Evolutionary conservation across 2,329 filamentous ascomycete species (phyloP).

Genomic region (Cladorrhinum sp.): DNA sequence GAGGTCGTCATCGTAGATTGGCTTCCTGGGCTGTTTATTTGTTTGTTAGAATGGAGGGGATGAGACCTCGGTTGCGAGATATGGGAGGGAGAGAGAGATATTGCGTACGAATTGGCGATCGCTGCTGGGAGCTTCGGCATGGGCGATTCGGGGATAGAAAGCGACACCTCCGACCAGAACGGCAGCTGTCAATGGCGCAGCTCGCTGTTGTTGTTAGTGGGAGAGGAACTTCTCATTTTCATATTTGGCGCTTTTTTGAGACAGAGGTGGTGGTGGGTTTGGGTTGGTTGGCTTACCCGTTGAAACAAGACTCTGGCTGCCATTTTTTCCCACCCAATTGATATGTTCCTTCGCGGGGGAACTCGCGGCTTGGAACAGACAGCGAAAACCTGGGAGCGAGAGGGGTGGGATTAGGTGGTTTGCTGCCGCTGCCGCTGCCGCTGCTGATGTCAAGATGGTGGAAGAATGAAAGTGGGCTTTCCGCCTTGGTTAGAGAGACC

Average conservation of each 20-base stretch:
- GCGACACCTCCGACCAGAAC: conserved; percentile 48
- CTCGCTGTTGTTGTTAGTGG: conserved; percentile 40
- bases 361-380: conserved; percentile 14
- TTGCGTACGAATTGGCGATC: conserved; percentile 26
- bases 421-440: neutral
- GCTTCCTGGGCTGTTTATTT: conserved; percentile 56
- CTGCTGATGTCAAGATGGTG: conserved; percentile 15
- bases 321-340: conserved; percentile 54
- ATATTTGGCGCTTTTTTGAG: neutral
- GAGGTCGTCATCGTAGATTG: conserved; percentile 77
- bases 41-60: neutral
- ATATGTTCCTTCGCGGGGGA: conserved; percentile 25
- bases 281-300: conserved; percentile 41
- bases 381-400: conserved; percentile 10
- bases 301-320: conserved; percentile 58
- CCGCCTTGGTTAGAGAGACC: conserved; percentile 1
- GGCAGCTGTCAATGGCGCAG: conserved; percentile 53
- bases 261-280: conserved; percentile 16
- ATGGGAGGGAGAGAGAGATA: neutral
- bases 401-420: conserved; percentile 12
- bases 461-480: conserved; percentile 9
- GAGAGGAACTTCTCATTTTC: neutral
- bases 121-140: conserved; percentile 49
- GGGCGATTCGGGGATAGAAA: conserved; percentile 45
- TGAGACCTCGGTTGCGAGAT: conserved; percentile 11